These are phyloP conservation scores for Dendrobium chrysotoxum DNA, from an alignment of 106 monocot species.

Conservation along the genomic window DNA sequence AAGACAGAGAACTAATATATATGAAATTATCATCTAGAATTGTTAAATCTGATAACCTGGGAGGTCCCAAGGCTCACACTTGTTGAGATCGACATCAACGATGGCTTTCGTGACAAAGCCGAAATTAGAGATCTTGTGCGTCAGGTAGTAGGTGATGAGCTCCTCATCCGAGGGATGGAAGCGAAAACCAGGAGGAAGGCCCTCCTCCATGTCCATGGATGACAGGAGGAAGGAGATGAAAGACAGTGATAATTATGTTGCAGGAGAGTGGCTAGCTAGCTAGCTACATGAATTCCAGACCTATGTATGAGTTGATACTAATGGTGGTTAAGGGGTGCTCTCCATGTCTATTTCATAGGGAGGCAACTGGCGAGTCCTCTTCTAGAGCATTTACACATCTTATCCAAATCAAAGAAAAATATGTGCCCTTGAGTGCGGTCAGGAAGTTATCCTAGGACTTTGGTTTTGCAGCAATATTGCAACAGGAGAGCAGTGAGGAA, in stretches of 20 bases:
- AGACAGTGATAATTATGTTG: neutral
- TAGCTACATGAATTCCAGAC: neutral
- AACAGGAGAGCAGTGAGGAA: too few species aligned
- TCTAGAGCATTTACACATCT: neutral
- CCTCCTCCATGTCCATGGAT: conserved; percentile 28
- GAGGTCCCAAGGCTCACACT: conserved; percentile 84
- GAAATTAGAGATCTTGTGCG: conserved; percentile 44
- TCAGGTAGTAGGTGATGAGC: conserved; percentile 74
- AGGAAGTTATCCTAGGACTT: neutral
- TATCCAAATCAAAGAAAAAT: neutral
- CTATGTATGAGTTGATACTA: neutral
- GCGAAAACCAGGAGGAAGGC: conserved; percentile 67
- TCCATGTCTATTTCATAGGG: neutral
- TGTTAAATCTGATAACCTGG: conserved; percentile 28
- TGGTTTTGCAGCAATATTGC: neutral
- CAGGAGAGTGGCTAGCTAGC: too few species aligned
- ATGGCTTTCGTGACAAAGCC: conserved; percentile 47
- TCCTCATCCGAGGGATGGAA: conserved; percentile 78
- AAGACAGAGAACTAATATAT: neutral
- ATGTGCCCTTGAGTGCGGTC: neutral
- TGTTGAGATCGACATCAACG: conserved; percentile 70
- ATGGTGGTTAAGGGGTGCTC: neutral
- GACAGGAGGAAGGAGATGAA: neutral
- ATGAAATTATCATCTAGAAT: neutral
- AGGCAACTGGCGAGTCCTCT: neutral